These are phyloP conservation scores for Puya raimondii DNA, from an alignment of 176 grass and related monocot genomes.

Conservation along the genomic window DNA sequence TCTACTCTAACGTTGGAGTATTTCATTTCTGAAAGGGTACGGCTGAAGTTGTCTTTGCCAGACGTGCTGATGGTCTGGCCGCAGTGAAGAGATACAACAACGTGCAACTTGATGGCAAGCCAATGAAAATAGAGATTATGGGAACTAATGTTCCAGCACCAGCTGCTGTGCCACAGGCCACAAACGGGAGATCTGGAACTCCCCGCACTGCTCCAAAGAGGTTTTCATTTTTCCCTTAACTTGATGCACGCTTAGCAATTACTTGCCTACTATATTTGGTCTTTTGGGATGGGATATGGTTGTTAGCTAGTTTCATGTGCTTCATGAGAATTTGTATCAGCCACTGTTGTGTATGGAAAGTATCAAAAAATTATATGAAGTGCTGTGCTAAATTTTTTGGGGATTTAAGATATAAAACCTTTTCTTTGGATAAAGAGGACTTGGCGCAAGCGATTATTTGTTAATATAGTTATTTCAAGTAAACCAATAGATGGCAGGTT, in stretches of 20 bases:
- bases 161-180: conserved; percentile 30
- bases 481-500: no score
- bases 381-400: no score
- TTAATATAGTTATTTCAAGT: no score
- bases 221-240: conserved; percentile 19
- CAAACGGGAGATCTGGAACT: conserved; percentile 34
- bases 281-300: background rate
- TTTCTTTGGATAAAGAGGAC: no score
- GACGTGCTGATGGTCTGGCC: conserved; percentile 58
- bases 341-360: no score
- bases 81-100: conserved; percentile 90
- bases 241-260: background rate
- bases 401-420: no score
- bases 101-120: conserved; percentile 96
- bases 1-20: conserved; percentile 1
- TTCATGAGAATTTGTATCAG: no score
- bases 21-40: conserved; percentile 45
- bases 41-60: conserved; percentile 88
- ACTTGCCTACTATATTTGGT: background rate
- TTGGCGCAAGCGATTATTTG: no score
- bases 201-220: conserved; percentile 27
- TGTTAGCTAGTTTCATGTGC: no score
- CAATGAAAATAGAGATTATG: conserved; percentile 94
- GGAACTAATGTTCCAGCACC: conserved; percentile 63
- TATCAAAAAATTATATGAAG: no score